Conservation (phyloP, 805 yeast genomes). For the Isabelozyma pseudorhagii region DNA sequence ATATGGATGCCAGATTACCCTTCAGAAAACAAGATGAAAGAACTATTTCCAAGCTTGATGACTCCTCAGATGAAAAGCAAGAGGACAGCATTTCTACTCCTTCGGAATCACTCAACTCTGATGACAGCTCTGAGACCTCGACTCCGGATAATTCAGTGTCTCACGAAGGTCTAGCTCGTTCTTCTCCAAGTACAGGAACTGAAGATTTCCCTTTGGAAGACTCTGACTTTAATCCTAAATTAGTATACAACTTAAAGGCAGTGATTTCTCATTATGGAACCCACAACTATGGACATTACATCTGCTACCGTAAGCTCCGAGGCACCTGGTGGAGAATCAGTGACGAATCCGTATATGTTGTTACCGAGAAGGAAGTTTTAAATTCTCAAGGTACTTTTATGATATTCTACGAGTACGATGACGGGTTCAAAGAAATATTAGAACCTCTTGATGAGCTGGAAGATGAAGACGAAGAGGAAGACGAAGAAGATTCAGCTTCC, state of each 20-base stretch:
- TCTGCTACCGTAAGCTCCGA: slow-evolving; percentile 76
- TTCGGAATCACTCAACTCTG: neutral
- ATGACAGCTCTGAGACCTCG: neutral
- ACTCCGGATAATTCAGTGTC: slow-evolving; percentile 2
- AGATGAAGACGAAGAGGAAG: slow-evolving; percentile 8
- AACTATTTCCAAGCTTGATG: neutral
- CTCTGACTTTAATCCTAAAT: slow-evolving; percentile 30
- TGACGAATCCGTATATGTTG: slow-evolving; percentile 82
- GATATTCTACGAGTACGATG: slow-evolving; percentile 74
- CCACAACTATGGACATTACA: slow-evolving; percentile 96
- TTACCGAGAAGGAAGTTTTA: slow-evolving; percentile 76
- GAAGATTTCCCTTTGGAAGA: neutral
- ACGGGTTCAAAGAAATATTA: slow-evolving; percentile 23
- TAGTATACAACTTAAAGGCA: slow-evolving; percentile 72
- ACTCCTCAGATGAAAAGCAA: neutral
- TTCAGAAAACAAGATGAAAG: slow-evolving; percentile 61
- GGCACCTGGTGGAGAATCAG: slow-evolving; percentile 95
- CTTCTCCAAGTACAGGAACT: neutral
- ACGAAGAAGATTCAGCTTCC: neutral
- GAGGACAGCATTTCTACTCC: neutral
- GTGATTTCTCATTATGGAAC: slow-evolving; percentile 93
- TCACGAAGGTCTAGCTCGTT: slow-evolving; percentile 5
- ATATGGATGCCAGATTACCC: slow-evolving; percentile 74
- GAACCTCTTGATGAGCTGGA: slow-evolving; percentile 16
- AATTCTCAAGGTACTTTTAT: slow-evolving; percentile 85